Base-by-base conservation (phyloP, 176 grass and related monocot genomes). In the Aegilops tauschii region DNA sequence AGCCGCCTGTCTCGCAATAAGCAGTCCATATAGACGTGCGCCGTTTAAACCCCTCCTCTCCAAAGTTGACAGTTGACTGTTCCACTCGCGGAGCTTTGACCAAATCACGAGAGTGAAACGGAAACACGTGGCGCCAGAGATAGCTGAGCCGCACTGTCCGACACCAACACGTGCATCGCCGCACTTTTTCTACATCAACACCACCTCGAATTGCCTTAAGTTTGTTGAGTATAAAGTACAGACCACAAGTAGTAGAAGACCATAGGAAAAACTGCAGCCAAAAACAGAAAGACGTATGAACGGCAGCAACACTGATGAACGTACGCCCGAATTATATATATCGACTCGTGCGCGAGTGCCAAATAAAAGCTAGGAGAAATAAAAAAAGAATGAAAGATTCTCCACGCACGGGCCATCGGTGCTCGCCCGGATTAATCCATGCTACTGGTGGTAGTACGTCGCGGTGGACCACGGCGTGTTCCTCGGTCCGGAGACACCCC, bases 401-500 rank as follows among this genome's bases (percentile, higher is more conserved):
- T 0, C 18, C 56, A 59, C 56, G 56, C 56, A 59, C 56, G 56
- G 56, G 56, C 56, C 56, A 8, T 21, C 56, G 5, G 50, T 54
- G 50, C 50, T 1, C 50, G 50, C 5, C 50, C 50, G 2, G 35
- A 71, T 40, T 71, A 71, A 65, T 40, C 32, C 7, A 9, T 10
- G 34, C 69, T 71, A 40, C 37, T 17, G 1, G 32, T 10, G 0
- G 52, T 39, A 56, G 56, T 21, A 21, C 12, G 76, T 44, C 4
- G 77, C 12, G 2, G 78, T 65, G 40, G 68, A 40, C 86, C 86
- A 59, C 1, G 61, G 32, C 16, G 7, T 87, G 86, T 68, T 82
- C 61, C 70, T 76, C 4, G 45, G 16, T 31, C 25, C 0, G 86
- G 71, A 76, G 86, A 87, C 80, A 83, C 45, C 71, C 61, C 79